These are phyloP conservation scores for Staphylotrichum tortipilum DNA, from an alignment of 495 filamentous ascomycete genomes.

Conservation along the genomic window DNA sequence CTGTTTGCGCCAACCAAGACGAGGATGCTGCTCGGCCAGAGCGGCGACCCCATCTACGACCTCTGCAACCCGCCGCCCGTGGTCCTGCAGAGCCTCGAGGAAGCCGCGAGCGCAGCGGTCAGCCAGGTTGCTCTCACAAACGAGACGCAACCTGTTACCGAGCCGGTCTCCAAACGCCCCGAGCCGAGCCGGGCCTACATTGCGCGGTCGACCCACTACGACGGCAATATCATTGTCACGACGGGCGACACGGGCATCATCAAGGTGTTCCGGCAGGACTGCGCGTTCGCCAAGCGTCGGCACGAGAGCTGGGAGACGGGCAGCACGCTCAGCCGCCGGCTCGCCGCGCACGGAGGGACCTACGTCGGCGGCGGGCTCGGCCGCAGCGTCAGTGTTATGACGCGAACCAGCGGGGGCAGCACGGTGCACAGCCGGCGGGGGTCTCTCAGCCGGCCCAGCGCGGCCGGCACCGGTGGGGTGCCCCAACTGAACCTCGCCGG, in stretches of 20 bases:
- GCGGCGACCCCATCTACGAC: slow-evolving; percentile 89
- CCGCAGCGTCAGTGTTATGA: slow-evolving; percentile 55
- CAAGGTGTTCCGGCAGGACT: slow-evolving; percentile 92
- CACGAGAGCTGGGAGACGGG: slow-evolving; percentile 58
- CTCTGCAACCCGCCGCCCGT: slow-evolving; percentile 94
- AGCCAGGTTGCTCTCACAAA: slow-evolving; percentile 25
- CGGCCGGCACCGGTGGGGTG: slow-evolving; percentile 7
- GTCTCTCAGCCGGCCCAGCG: slow-evolving; percentile 32
- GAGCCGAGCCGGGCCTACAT: slow-evolving; percentile 57
- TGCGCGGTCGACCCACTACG: slow-evolving; percentile 62
- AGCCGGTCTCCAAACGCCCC: slow-evolving; percentile 26
- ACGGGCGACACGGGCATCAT: slow-evolving; percentile 83
- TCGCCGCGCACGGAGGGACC: slow-evolving; percentile 38
- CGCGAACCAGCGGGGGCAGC: slow-evolving; percentile 45
- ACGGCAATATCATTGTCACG: slow-evolving; percentile 87
- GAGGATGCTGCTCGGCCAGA: slow-evolving; percentile 64
- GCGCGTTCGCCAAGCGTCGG: slow-evolving; percentile 55
- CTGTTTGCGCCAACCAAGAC: slow-evolving; percentile 75
- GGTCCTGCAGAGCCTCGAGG: slow-evolving; percentile 67
- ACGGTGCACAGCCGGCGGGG: slow-evolving; percentile 46
- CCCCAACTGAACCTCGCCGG: slow-evolving; percentile 34
- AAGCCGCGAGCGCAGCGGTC: slow-evolving; percentile 36
- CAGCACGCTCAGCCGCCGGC: slow-evolving; percentile 69
- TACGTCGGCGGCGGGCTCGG: slow-evolving; percentile 41
- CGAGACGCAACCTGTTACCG: slow-evolving; percentile 18